Evolutionary conservation across 2,329 filamentous ascomycete species (phyloP), one percentile per base, ranked within the genome.

Genomic region (Alternaria sp.): DNA sequence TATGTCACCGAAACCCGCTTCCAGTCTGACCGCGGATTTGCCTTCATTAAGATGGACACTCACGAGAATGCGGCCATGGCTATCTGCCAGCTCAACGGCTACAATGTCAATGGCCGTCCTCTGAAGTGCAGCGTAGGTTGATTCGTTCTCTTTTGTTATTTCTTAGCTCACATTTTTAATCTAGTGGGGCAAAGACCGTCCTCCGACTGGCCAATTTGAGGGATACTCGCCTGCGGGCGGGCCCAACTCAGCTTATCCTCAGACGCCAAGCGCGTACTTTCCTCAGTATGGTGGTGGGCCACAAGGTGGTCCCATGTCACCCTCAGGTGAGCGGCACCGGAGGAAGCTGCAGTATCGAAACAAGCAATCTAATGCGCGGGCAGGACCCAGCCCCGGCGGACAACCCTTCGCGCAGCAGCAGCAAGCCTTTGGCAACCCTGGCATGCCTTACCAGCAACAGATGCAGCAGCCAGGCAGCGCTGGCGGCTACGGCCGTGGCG

Each of bases 151-250:
- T 62, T 70, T 70, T 65, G 61, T 64, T 59, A 26, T 55, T 68
- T 64, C 59, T 59, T 72, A 55, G 69, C 76, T 78, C 58, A 75
- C 68, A 69, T 65, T 63, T 70, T 61, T 83, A 75, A 64, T 71
- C 70, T 78, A 98, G 95, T 99, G 96, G 96, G 96, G 96, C 79
- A 99, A 99, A 84, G 96, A 99, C 83, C 97, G 97, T 84, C 94
- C 94, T 57, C 93, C 96, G 26, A 94, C 89, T 74, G 88, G 90
- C 71, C 87, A 92, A 75, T 92, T 91, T 72, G 96, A 97, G 74
- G 92, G 93, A 72, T 95, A 92, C 78, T 90, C 92, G 72, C 91
- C 94, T 58, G 92, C 94, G 79, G 92, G 65, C 58, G 90, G 79
- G 87, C 72, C 90, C 89, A 82, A 90, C 87, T 71, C 88, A 87